Evolutionary conservation across 2,329 filamentous ascomycete genomes (phyloP), one percentile per base, ranked within the genome.

Genomic region (Seiridium cupressi): DNA sequence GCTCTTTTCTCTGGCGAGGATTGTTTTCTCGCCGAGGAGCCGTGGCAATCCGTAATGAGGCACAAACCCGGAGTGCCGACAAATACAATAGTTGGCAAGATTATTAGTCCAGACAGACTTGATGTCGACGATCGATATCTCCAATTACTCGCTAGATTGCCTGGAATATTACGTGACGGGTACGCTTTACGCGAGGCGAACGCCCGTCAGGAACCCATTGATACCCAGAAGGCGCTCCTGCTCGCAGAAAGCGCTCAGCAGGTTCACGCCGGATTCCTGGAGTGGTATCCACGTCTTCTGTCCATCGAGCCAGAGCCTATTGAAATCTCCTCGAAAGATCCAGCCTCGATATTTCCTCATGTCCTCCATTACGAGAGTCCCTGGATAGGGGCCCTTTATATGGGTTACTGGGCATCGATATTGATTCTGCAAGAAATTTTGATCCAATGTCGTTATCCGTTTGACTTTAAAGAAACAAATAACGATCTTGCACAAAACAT

Each of bases 371-470:
- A 73, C 58, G 57, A 65, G 34, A 66, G 69, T 35, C 62, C 65
- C 2, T 77, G 75, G 72, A 66, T 70, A 9, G 75, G 75, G 2
- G 65, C 73, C 36, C 62, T 78, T 56, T 68, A 72, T 48, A 65
- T 77, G 62, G 69, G 68, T 26, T 76, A 74, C 61, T 76, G 75
- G 73, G 73, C 76, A 5, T 74, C 71, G 44, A 66, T 76, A 66
- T 65, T 78, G n/a, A 73, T 79, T 55, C 63, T 79, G 40, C 72
- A 79, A 57, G 75, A 76, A 61, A 68, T 67, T 5, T 51, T 79
- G 54, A 68, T 70, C 26, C 69, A 72, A 57, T 77, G 75, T 59
- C 65, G 64, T 11, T 63, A 67, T 36, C 66, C 66, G 5, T 64
- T 65, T n/a, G 58, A 69, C 35, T 71, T 70, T 44, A 65, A 63